Evolutionary conservation across 164 flowering plant species (phyloP), one percentile per base, ranked within the genome.

Genomic region (Amborella trichopoda): DNA sequence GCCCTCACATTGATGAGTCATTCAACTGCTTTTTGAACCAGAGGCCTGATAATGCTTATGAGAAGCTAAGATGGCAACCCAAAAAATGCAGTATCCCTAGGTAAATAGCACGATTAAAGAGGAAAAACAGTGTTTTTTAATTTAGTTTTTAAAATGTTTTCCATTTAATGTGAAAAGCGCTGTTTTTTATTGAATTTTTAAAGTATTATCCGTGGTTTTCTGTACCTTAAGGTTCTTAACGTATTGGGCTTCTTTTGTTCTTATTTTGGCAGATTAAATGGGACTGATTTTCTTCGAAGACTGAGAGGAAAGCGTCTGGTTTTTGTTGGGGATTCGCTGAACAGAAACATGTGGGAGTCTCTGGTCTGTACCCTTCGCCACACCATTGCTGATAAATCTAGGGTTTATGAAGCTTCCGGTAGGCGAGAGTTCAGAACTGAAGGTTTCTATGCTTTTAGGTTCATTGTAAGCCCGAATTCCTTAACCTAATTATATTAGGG

Each of bases 271-370:
- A 88, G 99, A 72, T 68, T 91, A 58, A 69, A 82, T 55, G 87
- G 68, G 21, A 59, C 40, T 24, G 71, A 67, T 23, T 72, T 91
- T 95, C 34, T 91, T 56, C 71, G 82, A 23, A 25, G 83, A 60
- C 50, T 87, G 60, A 78, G 77, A 63, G 91, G 95, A 4, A 88
- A 79, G 55, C 58, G 99, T 6, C 70, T 91, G 14, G 99, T 76
- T 25, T 91, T 84, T 28, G 95, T 91, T 2, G 99, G 99, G 0
- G 99, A 91, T 62, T 91, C 99, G 2, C 77, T 91, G 27, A 91
- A 91, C 59, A 64, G 99, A 49, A 91, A 91, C 43, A 91, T 91
- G 99, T 91, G 99, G 99, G 99, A 91, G 55, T 87, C 96, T 18
- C 73, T 93, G 39, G 73, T 88, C 40, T 93, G 99, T 64, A 71